These are phyloP conservation scores for Serpula lacrymans DNA, from an alignment of 768 basidiomycete genomes.

Conservation along the genomic window DNA sequence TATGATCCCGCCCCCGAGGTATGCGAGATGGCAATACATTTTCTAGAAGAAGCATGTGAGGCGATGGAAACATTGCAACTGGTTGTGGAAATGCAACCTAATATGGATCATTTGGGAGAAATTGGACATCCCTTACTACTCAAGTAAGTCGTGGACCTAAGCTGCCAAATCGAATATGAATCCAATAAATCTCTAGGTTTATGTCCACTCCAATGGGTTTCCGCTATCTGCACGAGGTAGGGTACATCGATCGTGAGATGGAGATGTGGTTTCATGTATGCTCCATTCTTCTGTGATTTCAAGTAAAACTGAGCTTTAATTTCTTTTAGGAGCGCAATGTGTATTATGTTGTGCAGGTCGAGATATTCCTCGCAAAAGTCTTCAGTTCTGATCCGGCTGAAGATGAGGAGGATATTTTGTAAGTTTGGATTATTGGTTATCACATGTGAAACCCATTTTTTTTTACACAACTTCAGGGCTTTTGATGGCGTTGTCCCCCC, in stretches of 20 bases:
- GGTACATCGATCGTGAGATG: slow-evolving; percentile 93
- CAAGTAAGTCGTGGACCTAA: slow-evolving; percentile 53
- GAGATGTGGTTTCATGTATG: slow-evolving; percentile 94
- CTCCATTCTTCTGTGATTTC: neutral
- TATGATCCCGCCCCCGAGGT: slow-evolving; percentile 93
- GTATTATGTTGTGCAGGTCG: slow-evolving; percentile 90
- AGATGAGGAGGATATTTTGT: slow-evolving; percentile 70
- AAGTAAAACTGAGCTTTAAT: slow-evolving; percentile 6
- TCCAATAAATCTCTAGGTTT: slow-evolving; percentile 52
- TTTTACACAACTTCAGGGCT: slow-evolving; percentile 36
- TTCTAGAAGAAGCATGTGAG: slow-evolving; percentile 88
- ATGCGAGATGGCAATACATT: slow-evolving; percentile 84
- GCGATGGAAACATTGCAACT: slow-evolving; percentile 78
- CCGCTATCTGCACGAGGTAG: slow-evolving; percentile 84
- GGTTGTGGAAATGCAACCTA: slow-evolving; percentile 93
- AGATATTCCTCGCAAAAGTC: slow-evolving; percentile 83
- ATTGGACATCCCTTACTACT: slow-evolving; percentile 85
- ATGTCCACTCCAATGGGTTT: slow-evolving; percentile 94
- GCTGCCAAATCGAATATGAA: neutral
- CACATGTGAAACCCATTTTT: neutral
- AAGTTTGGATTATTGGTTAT: slow-evolving; percentile 20
- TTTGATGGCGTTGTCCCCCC: slow-evolving; percentile 88
- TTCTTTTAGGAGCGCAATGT: slow-evolving; percentile 84
- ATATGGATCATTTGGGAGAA: slow-evolving; percentile 92
- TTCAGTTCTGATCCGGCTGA: slow-evolving; percentile 54